phyloP scores from a whole-genome alignment of 495 filamentous ascomycete species.

The Hyaloscypha finlandica region DNA sequence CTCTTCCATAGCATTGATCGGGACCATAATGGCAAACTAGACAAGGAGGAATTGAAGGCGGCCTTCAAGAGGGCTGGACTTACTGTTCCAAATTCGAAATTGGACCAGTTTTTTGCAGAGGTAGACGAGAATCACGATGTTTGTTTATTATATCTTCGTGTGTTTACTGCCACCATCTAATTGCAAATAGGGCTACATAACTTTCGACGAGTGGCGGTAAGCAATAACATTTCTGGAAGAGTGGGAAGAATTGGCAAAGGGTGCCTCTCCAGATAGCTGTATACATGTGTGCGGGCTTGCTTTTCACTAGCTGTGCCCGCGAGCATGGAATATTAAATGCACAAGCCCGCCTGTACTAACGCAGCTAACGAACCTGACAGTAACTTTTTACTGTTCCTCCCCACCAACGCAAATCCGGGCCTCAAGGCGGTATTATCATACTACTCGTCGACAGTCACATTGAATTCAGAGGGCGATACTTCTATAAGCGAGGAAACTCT shows the following conservation, averaged over 20 bases:
- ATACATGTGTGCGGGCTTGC: neutral
- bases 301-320: neutral
- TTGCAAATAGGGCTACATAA: constrained; percentile 58
- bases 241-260: neutral
- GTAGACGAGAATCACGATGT: constrained; percentile 89
- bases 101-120: constrained; percentile 84
- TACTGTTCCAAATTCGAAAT: constrained; percentile 70
- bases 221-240: constrained; percentile 25
- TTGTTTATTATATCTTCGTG: constrained; percentile 23
- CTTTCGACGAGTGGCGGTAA: constrained; percentile 96
- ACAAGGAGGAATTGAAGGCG: constrained; percentile 75
- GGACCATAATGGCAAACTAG: constrained; percentile 84
- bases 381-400: constrained; percentile 94
- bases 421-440: constrained; percentile 88
- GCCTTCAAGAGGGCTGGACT: constrained; percentile 82
- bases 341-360: neutral
- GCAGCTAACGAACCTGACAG: constrained; percentile 45
- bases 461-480: constrained; percentile 94
- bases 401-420: constrained; percentile 60
- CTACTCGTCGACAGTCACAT: constrained; percentile 84
- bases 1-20: constrained; percentile 88
- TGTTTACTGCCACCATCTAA: neutral
- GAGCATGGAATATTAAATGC: neutral
- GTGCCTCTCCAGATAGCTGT: neutral
- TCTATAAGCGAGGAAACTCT: constrained; percentile 84